phyloP scores from a whole-genome alignment of 106 monocot genomes.

The Iris macrosiphon region DNA sequence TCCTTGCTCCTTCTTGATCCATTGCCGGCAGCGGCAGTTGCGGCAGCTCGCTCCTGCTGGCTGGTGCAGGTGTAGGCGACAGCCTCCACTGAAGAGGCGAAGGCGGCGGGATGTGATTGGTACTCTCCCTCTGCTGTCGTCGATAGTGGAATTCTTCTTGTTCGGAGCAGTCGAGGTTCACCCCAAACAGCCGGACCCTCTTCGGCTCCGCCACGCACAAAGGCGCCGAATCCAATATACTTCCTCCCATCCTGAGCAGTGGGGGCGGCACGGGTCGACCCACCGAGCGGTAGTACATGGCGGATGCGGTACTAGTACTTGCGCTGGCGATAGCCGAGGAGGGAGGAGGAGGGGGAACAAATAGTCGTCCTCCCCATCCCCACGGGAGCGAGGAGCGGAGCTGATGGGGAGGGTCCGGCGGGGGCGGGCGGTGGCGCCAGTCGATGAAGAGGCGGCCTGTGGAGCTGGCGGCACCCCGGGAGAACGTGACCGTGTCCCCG shows the following conservation, averaged over 20 bases:
- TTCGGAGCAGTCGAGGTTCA: constrained; percentile 16
- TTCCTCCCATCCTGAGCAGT: neutral
- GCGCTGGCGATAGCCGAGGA: neutral
- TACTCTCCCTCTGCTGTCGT: neutral
- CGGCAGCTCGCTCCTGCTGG: no score
- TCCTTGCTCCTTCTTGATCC: no score
- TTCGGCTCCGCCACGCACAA: constrained; percentile 1
- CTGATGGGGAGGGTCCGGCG: constrained; percentile 2
- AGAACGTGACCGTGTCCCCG: constrained; percentile 55
- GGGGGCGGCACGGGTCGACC: neutral
- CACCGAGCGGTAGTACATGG: neutral
- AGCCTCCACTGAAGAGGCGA: no score
- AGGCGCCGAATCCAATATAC: constrained; percentile 6
- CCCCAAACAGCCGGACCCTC: constrained; percentile 26
- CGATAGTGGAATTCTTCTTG: neutral
- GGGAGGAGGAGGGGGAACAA: neutral
- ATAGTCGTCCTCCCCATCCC: neutral
- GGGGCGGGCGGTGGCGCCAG: constrained; percentile 19
- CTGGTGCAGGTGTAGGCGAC: no score
- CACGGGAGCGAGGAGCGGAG: neutral
- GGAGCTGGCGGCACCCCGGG: constrained; percentile 15
- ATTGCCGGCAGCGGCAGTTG: no score
- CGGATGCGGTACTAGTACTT: neutral
- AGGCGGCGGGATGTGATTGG: no score
- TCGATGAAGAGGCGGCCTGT: constrained; percentile 49